Percentiles rank a stretch among this genome's conserved stretches.
Evolutionary conservation across 116 monocot species (phyloP).

Genomic region (Trichopus zeylanicus): DNA sequence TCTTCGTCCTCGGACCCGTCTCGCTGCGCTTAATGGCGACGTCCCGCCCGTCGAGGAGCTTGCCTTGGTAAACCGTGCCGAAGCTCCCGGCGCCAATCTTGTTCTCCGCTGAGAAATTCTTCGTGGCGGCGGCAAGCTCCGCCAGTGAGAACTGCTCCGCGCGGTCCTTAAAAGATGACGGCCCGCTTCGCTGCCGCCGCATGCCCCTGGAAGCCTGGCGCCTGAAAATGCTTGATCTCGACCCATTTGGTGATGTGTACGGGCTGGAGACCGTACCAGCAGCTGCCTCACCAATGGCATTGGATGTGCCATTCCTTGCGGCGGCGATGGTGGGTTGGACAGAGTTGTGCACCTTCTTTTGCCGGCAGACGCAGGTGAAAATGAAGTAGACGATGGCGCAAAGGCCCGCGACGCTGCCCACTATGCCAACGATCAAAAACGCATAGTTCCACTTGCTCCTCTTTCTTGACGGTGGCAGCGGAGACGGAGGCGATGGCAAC

Average conservation of each 20-base stretch:
- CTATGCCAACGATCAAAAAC: slow-evolving; percentile 47
- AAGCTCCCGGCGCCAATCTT: slow-evolving; percentile 63
- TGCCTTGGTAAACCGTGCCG: slow-evolving; percentile 63
- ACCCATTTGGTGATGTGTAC: background rate
- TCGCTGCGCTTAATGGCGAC: slow-evolving; percentile 69
- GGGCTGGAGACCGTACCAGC: slow-evolving; percentile 1
- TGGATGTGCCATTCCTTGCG: slow-evolving; percentile 8
- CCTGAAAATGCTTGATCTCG: background rate
- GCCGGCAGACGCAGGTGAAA: slow-evolving; percentile 28
- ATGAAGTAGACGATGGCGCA: slow-evolving; percentile 49
- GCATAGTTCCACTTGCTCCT: slow-evolving; percentile 24
- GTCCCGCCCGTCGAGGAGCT: slow-evolving; percentile 50
- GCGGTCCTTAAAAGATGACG: slow-evolving; percentile 57
- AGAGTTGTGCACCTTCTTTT: slow-evolving; percentile 55
- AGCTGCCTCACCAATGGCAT: background rate
- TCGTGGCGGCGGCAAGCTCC: slow-evolving; percentile 46
- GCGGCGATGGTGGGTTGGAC: slow-evolving; percentile 50
- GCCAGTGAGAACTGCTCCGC: slow-evolving; percentile 39
- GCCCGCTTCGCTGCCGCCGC: slow-evolving; percentile 19
- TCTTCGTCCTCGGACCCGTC: slow-evolving; percentile 10
- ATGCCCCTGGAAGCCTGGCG: background rate
- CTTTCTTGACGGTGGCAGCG: slow-evolving; percentile 6
- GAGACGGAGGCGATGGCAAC: slow-evolving; percentile 5
- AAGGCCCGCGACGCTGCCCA: slow-evolving; percentile 43
- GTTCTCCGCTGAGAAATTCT: slow-evolving; percentile 32